phyloP scores from a whole-genome alignment of 2,329 filamentous ascomycete genomes.

The Decorospora gaudefroyi region DNA sequence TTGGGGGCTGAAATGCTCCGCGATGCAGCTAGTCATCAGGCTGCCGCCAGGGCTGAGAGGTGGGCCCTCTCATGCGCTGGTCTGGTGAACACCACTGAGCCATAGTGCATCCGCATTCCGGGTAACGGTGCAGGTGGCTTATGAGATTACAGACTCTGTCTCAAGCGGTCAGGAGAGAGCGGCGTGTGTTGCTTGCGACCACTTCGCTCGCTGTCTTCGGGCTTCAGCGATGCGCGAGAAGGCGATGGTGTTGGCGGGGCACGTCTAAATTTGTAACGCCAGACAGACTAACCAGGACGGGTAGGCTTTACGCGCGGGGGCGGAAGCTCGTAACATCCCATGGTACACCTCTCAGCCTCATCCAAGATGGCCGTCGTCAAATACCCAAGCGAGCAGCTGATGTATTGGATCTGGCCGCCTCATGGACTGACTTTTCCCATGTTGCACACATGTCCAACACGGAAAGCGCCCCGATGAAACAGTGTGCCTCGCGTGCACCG shows the following conservation, averaged over 20 bases:
- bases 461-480: slow-evolving; percentile 30
- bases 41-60: slow-evolving; percentile 30
- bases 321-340: slow-evolving; percentile 2
- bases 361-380: background rate
- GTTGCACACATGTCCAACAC: slow-evolving; percentile 7
- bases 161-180: slow-evolving; percentile 4
- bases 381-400: slow-evolving; percentile 1
- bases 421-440: background rate
- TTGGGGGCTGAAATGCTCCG: slow-evolving; percentile 34
- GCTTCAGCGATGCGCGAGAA: slow-evolving; percentile 2
- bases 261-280: slow-evolving; percentile 11
- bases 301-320: slow-evolving; percentile 6
- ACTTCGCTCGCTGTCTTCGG: slow-evolving; percentile 3
- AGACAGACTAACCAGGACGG: slow-evolving; percentile 6
- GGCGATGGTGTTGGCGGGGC: slow-evolving; percentile 12
- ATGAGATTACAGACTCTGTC: slow-evolving; percentile 8
- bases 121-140: slow-evolving; percentile 11
- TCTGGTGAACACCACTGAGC: slow-evolving; percentile 27
- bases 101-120: slow-evolving; percentile 5
- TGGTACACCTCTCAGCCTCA: slow-evolving; percentile 10
- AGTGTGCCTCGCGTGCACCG: slow-evolving; percentile 12
- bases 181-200: slow-evolving; percentile 8
- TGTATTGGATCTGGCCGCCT: slow-evolving; percentile 10
- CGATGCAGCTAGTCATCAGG: slow-evolving; percentile 41
- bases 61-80: slow-evolving; percentile 20